Base-by-base conservation (phyloP, 2,329 filamentous ascomycete species). In the Monilinia laxa region DNA sequence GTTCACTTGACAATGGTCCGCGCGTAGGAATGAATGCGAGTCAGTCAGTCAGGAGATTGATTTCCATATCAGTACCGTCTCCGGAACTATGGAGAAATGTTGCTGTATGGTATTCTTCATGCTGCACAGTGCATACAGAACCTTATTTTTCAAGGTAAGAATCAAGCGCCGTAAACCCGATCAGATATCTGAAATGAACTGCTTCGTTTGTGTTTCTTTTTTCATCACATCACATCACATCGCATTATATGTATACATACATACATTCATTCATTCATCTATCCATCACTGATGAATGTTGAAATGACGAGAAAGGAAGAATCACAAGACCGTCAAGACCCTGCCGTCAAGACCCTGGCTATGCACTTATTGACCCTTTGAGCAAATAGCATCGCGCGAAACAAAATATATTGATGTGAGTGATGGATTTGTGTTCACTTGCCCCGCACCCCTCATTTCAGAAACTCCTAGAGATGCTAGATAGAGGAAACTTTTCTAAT, bases 1-100 rank as follows among this genome's bases (percentile, higher is more conserved):
- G 7, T 51, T 12, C 57, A 60, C 25, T 49, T 47, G 45, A 20
- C 16, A 47, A 16, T 47, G 42, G 38, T 59, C 42, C 14, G 45
- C 38, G 55, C 31, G 23, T 45, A 25, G 35, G 23, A 20, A 58
- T 10, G 40, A 45, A 28, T 25, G 55, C 40, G 56, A 58, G 56
- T 58, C 56, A 58, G 56, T 58, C 18, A 60, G n/a, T 20, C 58
- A 52, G 58, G 58, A 62, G 58, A 62, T 62, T 9, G 7, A 12
- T 51, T 60, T 38, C 45, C 45, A 12, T 14, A 51, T 38, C 42
- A 25, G 58, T 38, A 38, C 20, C 20, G 38, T 62, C 45, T 51
- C 58, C 58, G 53, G 31, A 51, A 18, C n/a, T 51, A 25, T 10
- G 4, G 23, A 25, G 47, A 25, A 23, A 51, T 25, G 47, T 10